Conservation (phyloP, 129 eudicot species). For the Tagetes erecta region DNA sequence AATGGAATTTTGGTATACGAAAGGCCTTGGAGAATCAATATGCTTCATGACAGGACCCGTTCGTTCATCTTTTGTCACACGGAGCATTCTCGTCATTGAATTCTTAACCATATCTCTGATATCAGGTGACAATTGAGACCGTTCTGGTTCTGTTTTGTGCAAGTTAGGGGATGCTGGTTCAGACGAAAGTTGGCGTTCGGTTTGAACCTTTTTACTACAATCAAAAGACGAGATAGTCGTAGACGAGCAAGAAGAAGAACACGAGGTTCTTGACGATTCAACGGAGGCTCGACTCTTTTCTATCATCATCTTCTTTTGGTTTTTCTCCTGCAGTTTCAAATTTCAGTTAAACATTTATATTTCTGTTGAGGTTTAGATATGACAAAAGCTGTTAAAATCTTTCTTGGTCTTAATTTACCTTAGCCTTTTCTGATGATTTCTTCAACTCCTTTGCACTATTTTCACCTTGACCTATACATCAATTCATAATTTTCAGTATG, state of each 20-base stretch:
- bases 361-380: constrained; percentile 14
- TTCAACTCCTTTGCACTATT: constrained; percentile 38
- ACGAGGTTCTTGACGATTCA: constrained; percentile 68
- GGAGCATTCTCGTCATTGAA: constrained; percentile 56
- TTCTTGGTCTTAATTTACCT: constrained; percentile 41
- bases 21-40: constrained; percentile 92
- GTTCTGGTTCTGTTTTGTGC: constrained; percentile 29
- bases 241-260: constrained; percentile 66
- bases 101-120: constrained; percentile 64
- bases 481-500: neutral
- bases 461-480: constrained; percentile 39
- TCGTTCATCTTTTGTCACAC: constrained; percentile 43
- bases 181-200: constrained; percentile 24
- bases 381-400: constrained; percentile 2
- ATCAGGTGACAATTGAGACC: constrained; percentile 36
- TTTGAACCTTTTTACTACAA: constrained; percentile 32
- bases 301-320: constrained; percentile 33
- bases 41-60: constrained; percentile 43
- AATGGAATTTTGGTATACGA: constrained; percentile 30
- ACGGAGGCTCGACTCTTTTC: constrained; percentile 48
- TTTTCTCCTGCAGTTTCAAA: constrained; percentile 40
- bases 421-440: constrained; percentile 35
- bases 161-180: constrained; percentile 42
- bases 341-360: constrained; percentile 11
- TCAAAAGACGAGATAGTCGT: constrained; percentile 45